Evolutionary conservation across 2,329 filamentous ascomycete genomes (phyloP).

Genomic region (Beauveria sp.): DNA sequence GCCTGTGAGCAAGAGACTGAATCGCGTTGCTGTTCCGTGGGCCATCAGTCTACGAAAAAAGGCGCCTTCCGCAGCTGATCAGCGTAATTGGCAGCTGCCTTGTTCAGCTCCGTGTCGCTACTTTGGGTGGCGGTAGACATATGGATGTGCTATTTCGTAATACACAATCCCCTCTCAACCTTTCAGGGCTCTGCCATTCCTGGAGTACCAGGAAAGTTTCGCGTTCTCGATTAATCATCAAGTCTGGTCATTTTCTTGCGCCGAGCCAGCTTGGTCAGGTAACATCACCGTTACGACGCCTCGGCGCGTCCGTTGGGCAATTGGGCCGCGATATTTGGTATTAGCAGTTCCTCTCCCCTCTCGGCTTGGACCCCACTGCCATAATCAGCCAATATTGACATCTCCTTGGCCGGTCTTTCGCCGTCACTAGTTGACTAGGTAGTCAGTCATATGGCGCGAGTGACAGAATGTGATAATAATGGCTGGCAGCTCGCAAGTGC

Average conservation of each 20-base stretch:
- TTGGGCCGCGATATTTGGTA: not conserved
- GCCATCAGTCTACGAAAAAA: not conserved
- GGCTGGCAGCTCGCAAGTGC: conserved; percentile 7
- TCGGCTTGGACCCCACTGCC: not conserved
- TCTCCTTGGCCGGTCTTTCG: not conserved
- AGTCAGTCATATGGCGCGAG: not conserved
- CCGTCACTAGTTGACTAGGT: not conserved
- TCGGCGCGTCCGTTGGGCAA: not conserved
- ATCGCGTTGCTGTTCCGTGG: not conserved
- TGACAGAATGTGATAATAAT: conserved; percentile 8
- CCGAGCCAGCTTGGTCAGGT: not conserved
- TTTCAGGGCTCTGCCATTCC: not conserved
- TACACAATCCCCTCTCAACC: not conserved
- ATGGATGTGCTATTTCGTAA: not conserved
- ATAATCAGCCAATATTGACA: not conserved
- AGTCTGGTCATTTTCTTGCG: not conserved
- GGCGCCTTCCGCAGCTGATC: not conserved
- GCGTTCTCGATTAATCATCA: too few species aligned
- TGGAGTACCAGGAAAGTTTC: not conserved
- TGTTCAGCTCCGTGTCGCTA: not conserved
- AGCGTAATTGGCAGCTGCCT: not conserved
- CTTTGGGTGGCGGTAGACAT: not conserved
- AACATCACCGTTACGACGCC: too few species aligned
- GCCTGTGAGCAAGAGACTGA: not conserved
- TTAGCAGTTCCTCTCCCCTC: too few species aligned